Base-by-base conservation (phyloP, 164 flowering plant genomes). In the Piper betle region DNA sequence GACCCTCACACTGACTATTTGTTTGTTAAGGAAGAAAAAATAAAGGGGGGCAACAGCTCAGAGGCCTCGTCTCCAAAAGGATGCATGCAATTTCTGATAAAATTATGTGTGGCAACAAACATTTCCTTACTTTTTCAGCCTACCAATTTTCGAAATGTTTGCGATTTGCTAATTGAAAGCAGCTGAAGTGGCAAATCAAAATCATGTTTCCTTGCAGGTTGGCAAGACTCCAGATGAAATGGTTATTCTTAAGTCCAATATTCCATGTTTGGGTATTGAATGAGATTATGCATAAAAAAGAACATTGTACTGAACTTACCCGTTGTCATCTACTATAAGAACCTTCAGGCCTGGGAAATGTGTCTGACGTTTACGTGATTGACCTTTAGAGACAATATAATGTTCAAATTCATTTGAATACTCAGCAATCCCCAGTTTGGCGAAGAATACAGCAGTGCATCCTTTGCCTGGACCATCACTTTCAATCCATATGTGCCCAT, bases 291-390 rank as follows among this genome's bases (percentile, higher is more conserved):
- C 46, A 6, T n/a, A 57, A 63, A 52, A 18, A 37, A 42, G 18
- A 15, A 8, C 33, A 10, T 5, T 18, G 9, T 25, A 6, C 20
- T 46, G n/a, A 41, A 75, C 83, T 82, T 16, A 85, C 91, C 88
- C 84, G 55, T 84, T 86, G 42, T 83, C 92, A 73, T 85, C 97
- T 82, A 85, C 71, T 17, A 83, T 63, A 33, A 90, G 81, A 68
- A 81, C 91, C 77, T 87, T 83, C 54, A 90, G 82, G 37, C 97
- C 89, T 17, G 77, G 66, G 71, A 84, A 85, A 43, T 67, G 73
- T 69, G 80, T 62, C 37, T 68, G 80, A 4, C 67, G 65, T 59
- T 68, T 79, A 66, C 67, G 78, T 42, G 72, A 69, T 52, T 71
- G 67, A 39, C 65, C 58, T 71, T 75, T 76, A 33, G 87, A 64